Evolutionary conservation across 208 protist species (phyloP), one percentile per base, ranked within the genome.

Genomic region (Leishmania major): DNA sequence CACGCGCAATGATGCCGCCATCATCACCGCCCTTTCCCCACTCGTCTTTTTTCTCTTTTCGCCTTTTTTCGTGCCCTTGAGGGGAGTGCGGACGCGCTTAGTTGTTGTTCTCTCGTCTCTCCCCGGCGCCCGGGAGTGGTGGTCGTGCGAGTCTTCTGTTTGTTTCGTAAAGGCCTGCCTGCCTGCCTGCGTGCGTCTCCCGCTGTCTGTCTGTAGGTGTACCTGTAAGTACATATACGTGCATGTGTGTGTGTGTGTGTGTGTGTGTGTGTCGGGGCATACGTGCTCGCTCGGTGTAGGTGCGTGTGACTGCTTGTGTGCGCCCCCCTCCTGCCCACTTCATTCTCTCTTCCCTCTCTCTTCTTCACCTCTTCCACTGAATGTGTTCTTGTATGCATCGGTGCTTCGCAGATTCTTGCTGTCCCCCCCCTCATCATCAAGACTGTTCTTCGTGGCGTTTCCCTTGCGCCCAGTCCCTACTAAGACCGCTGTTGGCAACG

Each of bases 61-160:
- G 5, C n/a, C 22, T 1, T 37, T 0, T 57, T 70, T 78, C 28
- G 15, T 67, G 49, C 19, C 51, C 31, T 62, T 37, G 10, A 55
- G 17, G 22, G 5, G 15, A 22, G 51, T 22, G 51, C 51, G 6
- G 17, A 55, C 51, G 5, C 17, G 51, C 13, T 55, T 55, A 22
- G 51, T 55, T 2, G 17, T 55, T 22, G 13, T 22, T 55, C 51
- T 55, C 1, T 8, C 0, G 51, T 22, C 51, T 55, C 51, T 22
- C 51, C 51, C 51, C 25, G 25, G 25, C 8, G 25, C 57, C 8
- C 5, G 57, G 57, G 57, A 62, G 62, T 31, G 62, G 31, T 11
- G 2, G 31, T 67, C 10, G 7, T 64, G 59, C 59, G 6, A 15
- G 7, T 35, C 71, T 84, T 57, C 67, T 87, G 40, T 87, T 81